phyloP scores from a whole-genome alignment of 2,329 filamentous ascomycete genomes.

The Hawksworthiomyces lignivorus region DNA sequence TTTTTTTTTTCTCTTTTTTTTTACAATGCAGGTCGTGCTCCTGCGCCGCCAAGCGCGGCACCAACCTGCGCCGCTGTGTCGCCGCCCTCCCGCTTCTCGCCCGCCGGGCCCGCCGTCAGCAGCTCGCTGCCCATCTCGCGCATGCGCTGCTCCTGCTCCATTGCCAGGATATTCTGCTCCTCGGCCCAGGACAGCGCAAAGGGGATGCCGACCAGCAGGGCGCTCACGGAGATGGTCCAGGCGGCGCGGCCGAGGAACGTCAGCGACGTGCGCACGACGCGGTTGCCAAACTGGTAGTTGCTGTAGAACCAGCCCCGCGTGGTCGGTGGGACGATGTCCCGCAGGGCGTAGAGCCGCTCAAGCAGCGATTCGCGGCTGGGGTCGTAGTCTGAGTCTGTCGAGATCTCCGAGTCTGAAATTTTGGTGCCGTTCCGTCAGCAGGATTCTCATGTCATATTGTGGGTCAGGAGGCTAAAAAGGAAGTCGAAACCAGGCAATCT shows the following conservation, averaged over 20 bases:
- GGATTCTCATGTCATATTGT: too few species aligned
- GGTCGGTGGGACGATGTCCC: slow-evolving; percentile 68
- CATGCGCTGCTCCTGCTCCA: slow-evolving; percentile 97
- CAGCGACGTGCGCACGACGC: slow-evolving; percentile 52
- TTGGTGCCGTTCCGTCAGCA: too few species aligned
- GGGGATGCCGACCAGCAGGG: slow-evolving; percentile 82
- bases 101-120: slow-evolving; percentile 36
- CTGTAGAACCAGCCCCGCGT: slow-evolving; percentile 61
- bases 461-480: too few species aligned
- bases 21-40: slow-evolving; percentile 42
- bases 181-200: slow-evolving; percentile 90
- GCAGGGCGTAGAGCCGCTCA: slow-evolving; percentile 64
- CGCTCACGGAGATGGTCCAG: slow-evolving; percentile 86
- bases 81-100: slow-evolving; percentile 21
- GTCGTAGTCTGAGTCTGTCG: slow-evolving; percentile 67
- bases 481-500: too few species aligned
- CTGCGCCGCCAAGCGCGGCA: slow-evolving; percentile 40
- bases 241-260: slow-evolving; percentile 75
- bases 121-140: slow-evolving; percentile 80
- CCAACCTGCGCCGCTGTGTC: slow-evolving; percentile 43
- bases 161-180: slow-evolving; percentile 93
- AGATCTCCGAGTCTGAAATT: slow-evolving; percentile 82
- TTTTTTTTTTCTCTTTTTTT: too few species aligned
- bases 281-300: slow-evolving; percentile 47
- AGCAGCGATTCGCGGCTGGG: slow-evolving; percentile 49